A percentile compares a stretch with the other conserved stretches of the same genome.
Evolutionary conservation across 345 rosid species (phyloP).

Genomic region (Eucalyptus melliodora): DNA sequence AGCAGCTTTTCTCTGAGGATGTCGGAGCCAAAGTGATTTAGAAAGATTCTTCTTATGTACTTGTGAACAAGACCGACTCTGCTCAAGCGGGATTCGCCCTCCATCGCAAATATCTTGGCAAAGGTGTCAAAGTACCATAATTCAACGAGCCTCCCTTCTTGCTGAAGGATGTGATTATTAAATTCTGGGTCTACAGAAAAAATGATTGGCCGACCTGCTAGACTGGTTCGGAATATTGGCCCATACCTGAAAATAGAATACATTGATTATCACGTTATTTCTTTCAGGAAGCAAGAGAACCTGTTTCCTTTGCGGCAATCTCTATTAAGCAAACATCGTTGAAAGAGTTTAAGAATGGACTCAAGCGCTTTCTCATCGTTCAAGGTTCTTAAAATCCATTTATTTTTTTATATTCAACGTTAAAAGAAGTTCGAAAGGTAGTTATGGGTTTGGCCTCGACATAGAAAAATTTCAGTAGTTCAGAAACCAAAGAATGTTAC

Average conservation of each 20-base stretch:
- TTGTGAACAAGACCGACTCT: background rate
- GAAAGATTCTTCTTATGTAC: background rate
- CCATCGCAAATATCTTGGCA: background rate
- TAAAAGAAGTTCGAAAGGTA: background rate
- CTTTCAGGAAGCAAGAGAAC: background rate
- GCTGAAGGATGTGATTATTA: background rate
- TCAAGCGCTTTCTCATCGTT: background rate
- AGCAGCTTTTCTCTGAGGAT: conserved; percentile 5
- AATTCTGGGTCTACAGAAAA: conserved; percentile 10
- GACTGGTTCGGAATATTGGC: conserved; percentile 2
- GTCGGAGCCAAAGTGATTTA: conserved; percentile 3
- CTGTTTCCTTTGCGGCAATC: background rate
- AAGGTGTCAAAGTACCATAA: conserved; percentile 3
- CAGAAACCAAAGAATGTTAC: background rate
- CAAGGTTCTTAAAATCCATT: background rate
- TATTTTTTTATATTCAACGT: background rate
- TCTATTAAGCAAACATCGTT: background rate
- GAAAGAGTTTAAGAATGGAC: background rate
- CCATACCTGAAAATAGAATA: background rate
- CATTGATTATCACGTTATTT: background rate
- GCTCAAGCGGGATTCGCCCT: background rate
- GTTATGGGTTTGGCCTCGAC: background rate
- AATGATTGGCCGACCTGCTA: conserved; percentile 2
- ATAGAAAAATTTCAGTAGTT: background rate
- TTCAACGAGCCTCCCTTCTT: conserved; percentile 1